Evolutionary conservation across 805 yeast genomes (phyloP), one percentile per base, ranked within the genome.

Genomic region (Scheffersomyces amazonensis): DNA sequence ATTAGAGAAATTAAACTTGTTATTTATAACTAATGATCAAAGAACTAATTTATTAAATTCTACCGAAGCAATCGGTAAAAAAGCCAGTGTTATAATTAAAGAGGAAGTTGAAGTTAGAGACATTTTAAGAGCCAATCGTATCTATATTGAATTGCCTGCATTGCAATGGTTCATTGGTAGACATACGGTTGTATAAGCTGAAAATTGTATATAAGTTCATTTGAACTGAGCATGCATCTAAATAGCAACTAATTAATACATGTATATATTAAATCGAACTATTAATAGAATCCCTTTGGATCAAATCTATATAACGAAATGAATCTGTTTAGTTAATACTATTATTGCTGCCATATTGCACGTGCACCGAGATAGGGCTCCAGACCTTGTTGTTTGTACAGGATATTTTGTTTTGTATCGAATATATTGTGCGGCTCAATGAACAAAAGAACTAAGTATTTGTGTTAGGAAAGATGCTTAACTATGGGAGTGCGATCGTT

Each of bases 71-170:
- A 70, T 67, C 50, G 75, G 76, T 43, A 60, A 64, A 21, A 78
- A 75, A 50, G 76, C 86, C 32, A 37, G 34, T 37, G 79, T 89
- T 23, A 63, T 85, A 43, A 77, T 80, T 46, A 81, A 83, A 57
- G 95, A 87, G 53, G 84, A 83, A 16, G 78, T 88, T 25, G 86
- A 83, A 56, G 91, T 90, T 15, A 80, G 90, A 62, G 96, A 89
- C 57, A 53, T 90, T 36, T 75, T 90, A 44, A 83, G 80, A 62
- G 91, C 96, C 11, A 76, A 83, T 52, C 75, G 87, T 47, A 68
- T 89, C 41, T 78, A 78, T 49, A 75, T 89, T 42, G 96, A 88
- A 61, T 66, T 76, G 49, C 67, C 68, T 17, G 90, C 96, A 2
- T 74, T 89, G 48, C 78, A 81, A 54, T 81, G 80, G 71, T 66